These are phyloP conservation scores for Pachyrhizus erosus DNA, from an alignment of 306 rosid species.

Conservation along the genomic window DNA sequence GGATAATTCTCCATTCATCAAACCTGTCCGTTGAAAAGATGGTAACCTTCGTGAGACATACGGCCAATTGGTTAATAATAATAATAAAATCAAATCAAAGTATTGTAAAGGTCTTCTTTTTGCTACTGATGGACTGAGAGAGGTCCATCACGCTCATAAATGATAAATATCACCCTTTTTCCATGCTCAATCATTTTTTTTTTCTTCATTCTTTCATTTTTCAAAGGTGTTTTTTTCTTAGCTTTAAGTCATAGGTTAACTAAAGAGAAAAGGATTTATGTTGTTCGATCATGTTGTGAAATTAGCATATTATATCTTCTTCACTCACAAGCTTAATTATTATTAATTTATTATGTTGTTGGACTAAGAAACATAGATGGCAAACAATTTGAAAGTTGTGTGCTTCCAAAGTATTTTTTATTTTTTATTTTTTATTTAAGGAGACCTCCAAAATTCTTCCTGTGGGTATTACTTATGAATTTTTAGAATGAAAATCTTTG, in stretches of 20 bases:
- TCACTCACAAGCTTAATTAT: constrained; percentile 11
- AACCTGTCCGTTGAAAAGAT: neutral
- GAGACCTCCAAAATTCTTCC: neutral
- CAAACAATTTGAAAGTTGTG: neutral
- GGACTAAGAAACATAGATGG: neutral
- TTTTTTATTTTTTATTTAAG: neutral
- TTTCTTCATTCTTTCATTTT: neutral
- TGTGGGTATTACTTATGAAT: neutral
- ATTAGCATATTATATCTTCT: neutral
- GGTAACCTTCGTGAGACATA: neutral
- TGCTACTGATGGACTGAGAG: too few relatives aligned
- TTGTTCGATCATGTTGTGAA: neutral
- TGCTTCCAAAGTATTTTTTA: neutral
- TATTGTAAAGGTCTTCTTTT: neutral
- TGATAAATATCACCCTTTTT: neutral
- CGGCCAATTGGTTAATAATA: neutral
- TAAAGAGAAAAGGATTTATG: neutral
- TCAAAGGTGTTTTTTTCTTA: neutral
- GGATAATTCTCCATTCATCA: neutral
- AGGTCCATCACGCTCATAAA: neutral
- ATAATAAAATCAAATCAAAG: neutral
- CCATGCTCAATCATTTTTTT: neutral
- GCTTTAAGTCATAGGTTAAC: neutral
- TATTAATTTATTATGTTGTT: neutral
- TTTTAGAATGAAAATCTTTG: neutral